A percentile compares a stretch with the other conserved stretches of the same genome.
phyloP scores from a whole-genome alignment of 495 filamentous ascomycete species.

The Rostrohypoxylon terebratum region DNA sequence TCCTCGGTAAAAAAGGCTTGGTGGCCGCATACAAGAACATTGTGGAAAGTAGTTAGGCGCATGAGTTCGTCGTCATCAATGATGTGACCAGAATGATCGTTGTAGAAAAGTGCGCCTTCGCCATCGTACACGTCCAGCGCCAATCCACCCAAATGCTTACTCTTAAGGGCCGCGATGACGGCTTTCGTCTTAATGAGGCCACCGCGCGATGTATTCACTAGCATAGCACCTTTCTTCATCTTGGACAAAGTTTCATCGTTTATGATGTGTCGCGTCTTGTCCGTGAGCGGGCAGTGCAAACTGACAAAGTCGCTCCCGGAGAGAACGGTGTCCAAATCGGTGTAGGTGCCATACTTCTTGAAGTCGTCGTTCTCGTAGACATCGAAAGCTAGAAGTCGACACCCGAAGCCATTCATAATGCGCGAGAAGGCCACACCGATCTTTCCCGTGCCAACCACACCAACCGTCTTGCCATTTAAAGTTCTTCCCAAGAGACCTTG shows the following conservation, averaged over 20 bases:
- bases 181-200: conserved; percentile 69
- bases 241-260: conserved; percentile 61
- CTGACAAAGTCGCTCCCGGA: conserved; percentile 68
- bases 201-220: conserved; percentile 76
- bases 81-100: conserved; percentile 73
- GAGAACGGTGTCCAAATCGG: conserved; percentile 67
- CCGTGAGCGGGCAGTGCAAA: conserved; percentile 73
- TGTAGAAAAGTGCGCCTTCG: conserved; percentile 69
- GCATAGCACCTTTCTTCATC: conserved; percentile 70
- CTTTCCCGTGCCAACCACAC: conserved; percentile 65
- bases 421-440: conserved; percentile 64
- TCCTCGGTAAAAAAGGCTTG: conserved; percentile 79
- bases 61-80: conserved; percentile 76
- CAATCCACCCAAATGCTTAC: conserved; percentile 63
- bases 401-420: conserved; percentile 73
- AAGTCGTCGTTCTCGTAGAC: conserved; percentile 63
- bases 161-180: conserved; percentile 71
- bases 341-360: conserved; percentile 63
- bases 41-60: conserved; percentile 77
- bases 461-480: conserved; percentile 70
- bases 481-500: conserved; percentile 72
- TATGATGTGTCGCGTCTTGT: conserved; percentile 70
- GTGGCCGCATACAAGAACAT: conserved; percentile 74
- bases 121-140: conserved; percentile 70
- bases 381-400: conserved; percentile 70